Evolutionary conservation across 768 basidiomycete species (phyloP), one percentile per base, ranked within the genome.

Genomic region (Boletellus ananiceps): DNA sequence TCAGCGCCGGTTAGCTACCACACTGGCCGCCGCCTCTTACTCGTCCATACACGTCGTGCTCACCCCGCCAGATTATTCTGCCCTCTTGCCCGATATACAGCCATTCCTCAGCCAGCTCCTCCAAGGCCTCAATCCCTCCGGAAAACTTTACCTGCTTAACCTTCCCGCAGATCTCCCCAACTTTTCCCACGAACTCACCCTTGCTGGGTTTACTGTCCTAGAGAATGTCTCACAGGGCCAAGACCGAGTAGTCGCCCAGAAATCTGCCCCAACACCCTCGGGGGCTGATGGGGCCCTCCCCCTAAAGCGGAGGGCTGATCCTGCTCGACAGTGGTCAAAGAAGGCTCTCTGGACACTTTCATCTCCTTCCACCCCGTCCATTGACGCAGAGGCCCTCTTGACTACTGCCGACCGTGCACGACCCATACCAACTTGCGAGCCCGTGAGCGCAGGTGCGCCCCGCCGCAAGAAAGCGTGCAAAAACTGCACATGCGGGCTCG

Each of bases 401-500:
- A 93, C 93, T 11, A 75, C 83, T 21, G 86, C 81, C 34, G 95
- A 98, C 65, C 84, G 85, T 49, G 75, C 74, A 29, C 83, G 91
- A 2, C 93, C 93, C 0, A 77, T 79, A 31, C 85, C 86, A 23
- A 78, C 80, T 5, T 91, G 89, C 57, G 88, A 87, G 63, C 89
- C 89, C 14, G 70, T 78, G 37, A 60, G 57, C 16, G 58, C 57
- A 9, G 65, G 68, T 19, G 76, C 75, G 13, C 78, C 82, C n/a
- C 75, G 86, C 55, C 74, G 87, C 58, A 92, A 88, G 76, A 86
- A 83, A 65, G 95, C 96, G 27, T 99, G 96, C 79, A 97, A 97
- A 73, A 83, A 82, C 64, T 99, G 96, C 69, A 81, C 91, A 2
- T 99, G 96, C 62, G 96, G 96, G n/a, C 77, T 99, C 49, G 86